A percentile compares a stretch with the other conserved stretches of the same genome.
Evolutionary conservation across 2,329 filamentous ascomycete species (phyloP).

Genomic region (Colletotrichum sp.): DNA sequence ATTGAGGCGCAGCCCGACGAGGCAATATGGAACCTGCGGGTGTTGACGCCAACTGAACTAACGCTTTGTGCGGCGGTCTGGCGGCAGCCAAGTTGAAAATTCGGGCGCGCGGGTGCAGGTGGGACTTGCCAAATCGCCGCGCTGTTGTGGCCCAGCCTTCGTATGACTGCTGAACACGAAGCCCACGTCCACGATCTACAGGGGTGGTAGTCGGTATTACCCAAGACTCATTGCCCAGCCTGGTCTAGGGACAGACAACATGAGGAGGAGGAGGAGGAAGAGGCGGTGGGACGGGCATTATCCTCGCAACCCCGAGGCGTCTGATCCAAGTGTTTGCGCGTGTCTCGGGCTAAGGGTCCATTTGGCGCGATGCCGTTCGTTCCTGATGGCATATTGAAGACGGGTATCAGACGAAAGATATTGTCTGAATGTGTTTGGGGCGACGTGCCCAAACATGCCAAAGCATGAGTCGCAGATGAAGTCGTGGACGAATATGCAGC

Average conservation of each 20-base stretch:
- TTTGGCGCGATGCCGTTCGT: not conserved
- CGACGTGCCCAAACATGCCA: not conserved
- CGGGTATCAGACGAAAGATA: conserved; percentile 1
- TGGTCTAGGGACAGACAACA: not conserved
- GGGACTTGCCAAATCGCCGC: not conserved
- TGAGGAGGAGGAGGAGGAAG: not conserved
- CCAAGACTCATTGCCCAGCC: not conserved
- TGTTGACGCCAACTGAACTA: not conserved
- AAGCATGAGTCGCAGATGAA: not conserved
- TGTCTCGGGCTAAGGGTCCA: conserved; percentile 3
- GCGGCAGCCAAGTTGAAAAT: conserved; percentile 1
- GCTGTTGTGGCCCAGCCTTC: conserved; percentile 11
- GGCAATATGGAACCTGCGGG: conserved; percentile 11
- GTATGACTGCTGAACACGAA: conserved; percentile 21
- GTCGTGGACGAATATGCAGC: not conserved
- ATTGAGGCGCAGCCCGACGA: conserved; percentile 13
- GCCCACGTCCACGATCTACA: not conserved
- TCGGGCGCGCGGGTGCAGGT: conserved; percentile 13
- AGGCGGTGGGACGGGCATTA: conserved; percentile 15
- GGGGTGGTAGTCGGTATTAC: not conserved
- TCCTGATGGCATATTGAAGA: not conserved
- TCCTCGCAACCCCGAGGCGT: not conserved
- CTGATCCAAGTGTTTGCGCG: not conserved
- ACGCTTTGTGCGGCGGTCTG: not conserved
- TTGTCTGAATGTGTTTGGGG: not conserved